These are phyloP conservation scores for Vaccinium myrtillus DNA, from an alignment of 148 eudicot genomes.

Conservation along the genomic window DNA sequence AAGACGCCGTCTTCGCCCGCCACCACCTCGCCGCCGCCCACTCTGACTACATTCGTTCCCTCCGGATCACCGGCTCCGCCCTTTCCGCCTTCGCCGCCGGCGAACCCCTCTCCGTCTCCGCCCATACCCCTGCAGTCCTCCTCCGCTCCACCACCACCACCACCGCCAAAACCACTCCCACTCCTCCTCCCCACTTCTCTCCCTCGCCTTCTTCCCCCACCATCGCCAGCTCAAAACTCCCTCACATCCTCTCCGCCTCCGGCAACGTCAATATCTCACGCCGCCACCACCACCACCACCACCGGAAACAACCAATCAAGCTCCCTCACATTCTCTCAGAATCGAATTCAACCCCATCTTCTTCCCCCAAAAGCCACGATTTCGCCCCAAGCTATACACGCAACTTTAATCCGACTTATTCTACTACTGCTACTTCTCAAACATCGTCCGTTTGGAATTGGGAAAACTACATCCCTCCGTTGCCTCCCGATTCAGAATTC, in stretches of 20 bases:
- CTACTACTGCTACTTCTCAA: slow-evolving; percentile 48
- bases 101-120: slow-evolving; percentile 75
- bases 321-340: slow-evolving; percentile 50
- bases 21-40: slow-evolving; percentile 98
- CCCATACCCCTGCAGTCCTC: slow-evolving; percentile 70
- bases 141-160: slow-evolving; percentile 23
- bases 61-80: slow-evolving; percentile 74
- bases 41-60: slow-evolving; percentile 87
- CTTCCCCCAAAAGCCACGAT: slow-evolving; percentile 23
- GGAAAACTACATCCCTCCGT: slow-evolving; percentile 90
- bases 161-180: background rate
- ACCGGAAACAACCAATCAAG: slow-evolving; percentile 6
- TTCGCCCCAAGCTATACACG: slow-evolving; percentile 22
- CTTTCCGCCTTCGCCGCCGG: slow-evolving; percentile 77
- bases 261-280: slow-evolving; percentile 37
- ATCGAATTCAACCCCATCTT: slow-evolving; percentile 45
- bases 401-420: slow-evolving; percentile 38
- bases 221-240: slow-evolving; percentile 32
- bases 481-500: slow-evolving; percentile 81
- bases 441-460: slow-evolving; percentile 92
- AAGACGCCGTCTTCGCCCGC: slow-evolving; percentile 87
- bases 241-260: slow-evolving; percentile 63
- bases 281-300: background rate
- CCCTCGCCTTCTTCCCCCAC: slow-evolving; percentile 25
- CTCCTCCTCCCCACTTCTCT: slow-evolving; percentile 4